Evolutionary conservation across 805 yeast genomes (phyloP).

Genomic region (Kodamaea laetipori): DNA sequence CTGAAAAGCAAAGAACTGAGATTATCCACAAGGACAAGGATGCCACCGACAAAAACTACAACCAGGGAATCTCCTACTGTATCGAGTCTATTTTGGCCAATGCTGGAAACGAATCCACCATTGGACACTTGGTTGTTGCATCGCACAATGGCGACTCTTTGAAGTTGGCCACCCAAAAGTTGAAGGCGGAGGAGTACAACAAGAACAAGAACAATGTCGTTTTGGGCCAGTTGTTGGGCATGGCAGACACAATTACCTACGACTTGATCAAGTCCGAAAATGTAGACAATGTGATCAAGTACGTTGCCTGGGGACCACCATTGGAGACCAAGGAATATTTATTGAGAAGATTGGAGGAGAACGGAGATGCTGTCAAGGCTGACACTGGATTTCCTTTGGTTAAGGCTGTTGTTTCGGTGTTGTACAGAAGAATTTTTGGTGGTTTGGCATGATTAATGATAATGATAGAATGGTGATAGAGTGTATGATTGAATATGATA

Average conservation of each 20-base stretch:
- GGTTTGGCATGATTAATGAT: too few relatives aligned
- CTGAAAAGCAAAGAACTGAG: slow-evolving; percentile 68
- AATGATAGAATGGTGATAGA: too few relatives aligned
- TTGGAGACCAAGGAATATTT: slow-evolving; percentile 88
- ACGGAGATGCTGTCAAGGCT: slow-evolving; percentile 89
- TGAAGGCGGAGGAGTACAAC: slow-evolving; percentile 29
- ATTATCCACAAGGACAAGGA: slow-evolving; percentile 76
- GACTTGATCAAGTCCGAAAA: slow-evolving; percentile 67
- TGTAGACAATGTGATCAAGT: slow-evolving; percentile 79
- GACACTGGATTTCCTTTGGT: slow-evolving; percentile 80
- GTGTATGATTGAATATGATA: too few relatives aligned
- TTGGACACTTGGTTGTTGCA: slow-evolving; percentile 85
- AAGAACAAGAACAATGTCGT: slow-evolving; percentile 61
- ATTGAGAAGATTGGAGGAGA: slow-evolving; percentile 88
- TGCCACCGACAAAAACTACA: slow-evolving; percentile 78
- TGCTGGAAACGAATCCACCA: slow-evolving; percentile 34
- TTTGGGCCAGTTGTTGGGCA: slow-evolving; percentile 88
- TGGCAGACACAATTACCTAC: slow-evolving; percentile 88
- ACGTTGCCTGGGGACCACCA: slow-evolving; percentile 98
- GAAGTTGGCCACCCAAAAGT: slow-evolving; percentile 62
- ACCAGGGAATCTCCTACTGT: slow-evolving; percentile 64
- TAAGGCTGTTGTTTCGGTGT: slow-evolving; percentile 45
- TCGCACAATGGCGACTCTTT: slow-evolving; percentile 86
- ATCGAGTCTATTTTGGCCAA: slow-evolving; percentile 57
- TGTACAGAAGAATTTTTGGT: slow-evolving; percentile 26